phyloP scores from a whole-genome alignment of 2,329 filamentous ascomycete genomes.

The Fusarium pininemorale region DNA sequence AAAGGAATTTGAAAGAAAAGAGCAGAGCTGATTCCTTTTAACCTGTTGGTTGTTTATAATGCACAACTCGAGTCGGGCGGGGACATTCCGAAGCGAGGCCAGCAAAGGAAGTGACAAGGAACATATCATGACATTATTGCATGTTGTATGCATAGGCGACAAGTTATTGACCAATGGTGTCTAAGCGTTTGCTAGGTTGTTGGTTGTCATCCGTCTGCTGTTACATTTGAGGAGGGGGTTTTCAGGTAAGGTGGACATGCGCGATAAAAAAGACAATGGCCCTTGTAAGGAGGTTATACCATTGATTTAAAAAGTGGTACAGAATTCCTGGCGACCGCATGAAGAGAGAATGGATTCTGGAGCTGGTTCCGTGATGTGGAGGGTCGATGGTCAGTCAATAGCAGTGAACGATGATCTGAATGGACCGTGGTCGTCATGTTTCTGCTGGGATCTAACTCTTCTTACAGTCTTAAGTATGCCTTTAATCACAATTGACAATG shows the following conservation, averaged over 20 bases:
- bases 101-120: background rate
- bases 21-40: fast-evolving
- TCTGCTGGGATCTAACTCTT: too few species aligned
- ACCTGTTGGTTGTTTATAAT: fast-evolving
- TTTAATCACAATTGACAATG: too few species aligned
- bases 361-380: background rate
- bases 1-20: background rate
- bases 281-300: background rate
- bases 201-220: background rate
- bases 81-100: background rate
- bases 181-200: background rate
- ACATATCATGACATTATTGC: background rate
- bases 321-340: background rate
- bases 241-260: background rate
- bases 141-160: background rate
- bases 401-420: background rate
- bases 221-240: background rate
- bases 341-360: background rate
- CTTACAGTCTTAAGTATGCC: too few species aligned
- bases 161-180: background rate
- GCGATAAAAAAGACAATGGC: background rate
- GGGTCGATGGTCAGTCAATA: background rate
- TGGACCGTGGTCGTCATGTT: too few species aligned
- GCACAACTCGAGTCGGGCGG: background rate
- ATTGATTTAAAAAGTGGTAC: background rate